phyloP scores from a whole-genome alignment of 139 green algal genomes.

The Ostreobium quekettii region DNA sequence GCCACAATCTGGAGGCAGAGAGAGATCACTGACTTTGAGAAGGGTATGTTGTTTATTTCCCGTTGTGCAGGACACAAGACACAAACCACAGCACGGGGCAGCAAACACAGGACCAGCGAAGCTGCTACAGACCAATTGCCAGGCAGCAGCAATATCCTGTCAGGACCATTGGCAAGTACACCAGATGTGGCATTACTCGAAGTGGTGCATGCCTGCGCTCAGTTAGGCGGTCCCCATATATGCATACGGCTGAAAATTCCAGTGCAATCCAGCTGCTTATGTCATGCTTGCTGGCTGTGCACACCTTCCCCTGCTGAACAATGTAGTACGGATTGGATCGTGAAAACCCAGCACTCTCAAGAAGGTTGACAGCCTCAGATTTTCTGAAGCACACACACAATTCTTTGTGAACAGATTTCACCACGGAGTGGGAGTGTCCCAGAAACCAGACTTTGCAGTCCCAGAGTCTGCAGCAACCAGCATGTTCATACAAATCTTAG shows the following conservation, averaged over 20 bases:
- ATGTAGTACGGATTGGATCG: slow-evolving; percentile 98
- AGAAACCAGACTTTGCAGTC: no score
- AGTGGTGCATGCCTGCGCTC: no score
- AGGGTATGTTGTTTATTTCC: slow-evolving; percentile 69
- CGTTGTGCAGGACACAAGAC: no score
- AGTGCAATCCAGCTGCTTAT: background rate
- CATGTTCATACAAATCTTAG: no score
- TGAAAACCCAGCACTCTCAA: slow-evolving; percentile 94
- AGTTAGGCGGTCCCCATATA: no score
- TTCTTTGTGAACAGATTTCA: no score
- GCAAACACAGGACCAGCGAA: background rate
- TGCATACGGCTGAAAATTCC: background rate
- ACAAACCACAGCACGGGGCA: background rate
- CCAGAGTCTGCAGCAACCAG: no score
- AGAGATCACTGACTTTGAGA: slow-evolving; percentile 19
- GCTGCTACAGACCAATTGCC: background rate
- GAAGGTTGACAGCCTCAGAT: slow-evolving; percentile 90
- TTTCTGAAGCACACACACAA: no score
- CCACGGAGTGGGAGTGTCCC: no score
- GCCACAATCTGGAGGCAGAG: slow-evolving; percentile 29
- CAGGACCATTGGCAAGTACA: no score
- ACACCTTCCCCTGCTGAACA: slow-evolving; percentile 94
- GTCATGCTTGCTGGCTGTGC: background rate
- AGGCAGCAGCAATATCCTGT: background rate
- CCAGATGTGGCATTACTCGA: no score